Conservation (phyloP, 2,329 filamentous ascomycete genomes). For the Exophiala calicioides region DNA sequence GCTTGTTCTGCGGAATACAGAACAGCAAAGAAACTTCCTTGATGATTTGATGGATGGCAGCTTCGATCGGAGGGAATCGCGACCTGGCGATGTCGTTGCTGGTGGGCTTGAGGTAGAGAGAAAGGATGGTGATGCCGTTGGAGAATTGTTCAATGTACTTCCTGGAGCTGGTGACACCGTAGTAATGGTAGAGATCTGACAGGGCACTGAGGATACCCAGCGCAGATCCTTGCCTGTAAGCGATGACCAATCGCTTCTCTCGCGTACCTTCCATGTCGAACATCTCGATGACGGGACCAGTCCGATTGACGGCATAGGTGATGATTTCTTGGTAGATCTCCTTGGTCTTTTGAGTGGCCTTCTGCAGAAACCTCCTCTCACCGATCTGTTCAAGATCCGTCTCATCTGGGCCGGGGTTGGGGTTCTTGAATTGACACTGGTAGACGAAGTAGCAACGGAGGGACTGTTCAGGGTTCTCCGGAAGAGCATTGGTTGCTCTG, state of each 20-base stretch:
- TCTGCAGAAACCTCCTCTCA: constrained; percentile 90
- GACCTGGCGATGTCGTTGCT: constrained; percentile 56
- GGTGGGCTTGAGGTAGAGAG: constrained; percentile 82
- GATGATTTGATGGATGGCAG: constrained; percentile 97
- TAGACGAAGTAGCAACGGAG: constrained; percentile 99
- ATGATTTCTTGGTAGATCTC: constrained; percentile 95
- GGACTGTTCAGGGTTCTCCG: constrained; percentile 72
- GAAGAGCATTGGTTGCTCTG: constrained; percentile 81
- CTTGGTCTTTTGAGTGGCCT: constrained; percentile 94
- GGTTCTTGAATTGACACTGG: constrained; percentile 84
- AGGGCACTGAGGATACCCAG: constrained; percentile 92
- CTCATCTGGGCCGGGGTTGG: constrained; percentile 72
- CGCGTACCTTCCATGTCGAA: constrained; percentile 90
- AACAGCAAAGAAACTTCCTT: constrained; percentile 97
- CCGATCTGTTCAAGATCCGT: constrained; percentile 88
- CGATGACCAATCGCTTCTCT: constrained; percentile 92
- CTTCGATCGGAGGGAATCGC: constrained; percentile 77
- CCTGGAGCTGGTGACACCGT: constrained; percentile 89
- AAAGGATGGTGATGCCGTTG: constrained; percentile 97
- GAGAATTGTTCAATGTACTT: constrained; percentile 99
- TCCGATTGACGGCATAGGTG: constrained; percentile 76
- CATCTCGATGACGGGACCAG: constrained; percentile 94
- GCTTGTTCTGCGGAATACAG: constrained; percentile 96
- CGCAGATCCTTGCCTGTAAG: constrained; percentile 90
- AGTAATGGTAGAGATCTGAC: constrained; percentile 97